These are phyloP conservation scores for Thinopyrum elongatum DNA, from an alignment of 176 grass and related monocot genomes.

Conservation along the genomic window DNA sequence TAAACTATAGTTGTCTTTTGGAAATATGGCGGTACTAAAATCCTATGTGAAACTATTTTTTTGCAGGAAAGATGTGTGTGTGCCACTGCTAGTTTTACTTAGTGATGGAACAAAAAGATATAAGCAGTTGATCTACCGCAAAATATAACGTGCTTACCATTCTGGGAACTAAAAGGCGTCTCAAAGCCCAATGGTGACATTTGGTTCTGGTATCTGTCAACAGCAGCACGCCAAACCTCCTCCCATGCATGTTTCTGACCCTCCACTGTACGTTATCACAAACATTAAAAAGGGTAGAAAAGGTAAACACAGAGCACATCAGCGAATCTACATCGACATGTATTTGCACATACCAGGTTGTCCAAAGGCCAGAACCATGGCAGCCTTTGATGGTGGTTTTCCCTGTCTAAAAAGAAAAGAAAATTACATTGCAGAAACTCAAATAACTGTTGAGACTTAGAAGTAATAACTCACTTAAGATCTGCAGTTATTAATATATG, in stretches of 20 bases:
- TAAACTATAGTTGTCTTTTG: neutral
- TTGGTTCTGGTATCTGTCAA: conserved; percentile 45
- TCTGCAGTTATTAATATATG: conserved; percentile 65
- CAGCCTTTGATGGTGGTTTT: conserved; percentile 45
- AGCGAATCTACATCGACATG: neutral
- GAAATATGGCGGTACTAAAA: neutral
- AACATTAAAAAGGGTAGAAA: conserved; percentile 12
- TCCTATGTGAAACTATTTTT: neutral
- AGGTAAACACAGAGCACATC: neutral
- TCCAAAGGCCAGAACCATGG: conserved; percentile 66
- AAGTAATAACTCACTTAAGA: conserved; percentile 47
- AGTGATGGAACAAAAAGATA: neutral
- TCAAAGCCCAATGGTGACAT: conserved; percentile 35
- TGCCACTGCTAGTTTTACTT: neutral
- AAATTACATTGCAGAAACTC: neutral
- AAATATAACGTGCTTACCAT: neutral
- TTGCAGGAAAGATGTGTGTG: neutral
- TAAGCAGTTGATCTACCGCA: neutral
- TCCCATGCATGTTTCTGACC: conserved; percentile 56
- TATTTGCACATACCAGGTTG: conserved; percentile 42
- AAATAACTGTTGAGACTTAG: neutral
- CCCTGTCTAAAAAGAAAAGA: conserved; percentile 50
- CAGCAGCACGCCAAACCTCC: conserved; percentile 41
- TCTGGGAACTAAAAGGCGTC: conserved; percentile 1
- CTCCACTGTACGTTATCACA: conserved; percentile 22